Evolutionary conservation across 352 stramenopile species (phyloP).

Genomic region (Phytophthora foliorum): DNA sequence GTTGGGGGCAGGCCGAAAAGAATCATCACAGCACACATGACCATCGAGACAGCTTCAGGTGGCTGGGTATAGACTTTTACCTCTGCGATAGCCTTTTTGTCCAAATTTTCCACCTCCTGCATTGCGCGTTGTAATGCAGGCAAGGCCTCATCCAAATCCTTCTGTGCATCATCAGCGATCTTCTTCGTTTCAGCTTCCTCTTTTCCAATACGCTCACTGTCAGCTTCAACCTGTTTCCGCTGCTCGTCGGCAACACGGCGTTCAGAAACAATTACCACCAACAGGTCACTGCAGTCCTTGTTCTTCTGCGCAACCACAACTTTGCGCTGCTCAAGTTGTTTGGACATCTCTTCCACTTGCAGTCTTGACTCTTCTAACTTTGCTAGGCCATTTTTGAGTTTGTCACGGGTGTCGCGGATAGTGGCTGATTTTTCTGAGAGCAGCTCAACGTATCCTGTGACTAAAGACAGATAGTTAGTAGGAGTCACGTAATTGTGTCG

Average conservation of each 20-base stretch:
- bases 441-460: slow-evolving; percentile 92
- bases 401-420: slow-evolving; percentile 82
- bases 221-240: slow-evolving; percentile 94
- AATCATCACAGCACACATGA: slow-evolving; percentile 97
- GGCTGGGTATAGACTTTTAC: slow-evolving; percentile 97
- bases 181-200: slow-evolving; percentile 95
- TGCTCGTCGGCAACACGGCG: slow-evolving; percentile 95
- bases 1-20: slow-evolving; percentile 95
- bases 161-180: slow-evolving; percentile 95
- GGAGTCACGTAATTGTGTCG: slow-evolving; percentile 96
- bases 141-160: slow-evolving; percentile 95
- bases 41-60: slow-evolving; percentile 92
- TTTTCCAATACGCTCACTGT: slow-evolving; percentile 92
- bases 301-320: slow-evolving; percentile 92
- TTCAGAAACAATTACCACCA: slow-evolving; percentile 96
- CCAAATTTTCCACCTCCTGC: slow-evolving; percentile 95
- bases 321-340: slow-evolving; percentile 90
- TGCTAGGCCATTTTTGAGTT: slow-evolving; percentile 84
- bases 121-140: slow-evolving; percentile 94
- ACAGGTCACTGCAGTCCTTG: slow-evolving; percentile 95
- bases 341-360: slow-evolving; percentile 90
- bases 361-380: slow-evolving; percentile 87
- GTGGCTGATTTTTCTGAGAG: slow-evolving; percentile 78
- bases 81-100: slow-evolving; percentile 96
- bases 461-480: slow-evolving; percentile 94